Conservation (phyloP, 2,329 filamentous ascomycete species). For the Aspergillus neoniger region DNA sequence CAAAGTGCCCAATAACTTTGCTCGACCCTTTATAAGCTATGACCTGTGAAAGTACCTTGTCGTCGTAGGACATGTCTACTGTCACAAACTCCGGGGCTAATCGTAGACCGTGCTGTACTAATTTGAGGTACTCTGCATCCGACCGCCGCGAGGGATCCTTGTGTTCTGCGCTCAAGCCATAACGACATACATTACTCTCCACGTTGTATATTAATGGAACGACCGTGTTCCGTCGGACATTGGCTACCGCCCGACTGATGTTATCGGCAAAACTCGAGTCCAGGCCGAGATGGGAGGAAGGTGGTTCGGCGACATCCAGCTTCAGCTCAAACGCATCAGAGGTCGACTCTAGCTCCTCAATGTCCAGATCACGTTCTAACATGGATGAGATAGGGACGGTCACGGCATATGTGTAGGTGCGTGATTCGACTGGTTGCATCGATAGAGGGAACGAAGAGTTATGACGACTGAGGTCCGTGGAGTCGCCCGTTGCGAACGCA, state of each 20-base stretch:
- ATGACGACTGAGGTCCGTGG: constrained; percentile 33
- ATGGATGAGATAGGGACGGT: constrained; percentile 63
- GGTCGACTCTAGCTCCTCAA: constrained; percentile 67
- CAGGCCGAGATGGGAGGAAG: constrained; percentile 34
- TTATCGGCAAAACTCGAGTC: constrained; percentile 45
- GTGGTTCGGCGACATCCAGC: constrained; percentile 43
- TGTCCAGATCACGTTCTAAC: constrained; percentile 55
- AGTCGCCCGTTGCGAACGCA: constrained; percentile 56
- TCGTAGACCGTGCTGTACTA: constrained; percentile 62
- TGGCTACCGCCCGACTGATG: constrained; percentile 61
- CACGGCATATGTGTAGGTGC: constrained; percentile 68
- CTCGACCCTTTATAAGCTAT: constrained; percentile 56
- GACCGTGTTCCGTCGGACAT: constrained; percentile 64
- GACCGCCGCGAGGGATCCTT: constrained; percentile 27
- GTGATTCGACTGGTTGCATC: constrained; percentile 60
- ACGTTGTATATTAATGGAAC: constrained; percentile 61
- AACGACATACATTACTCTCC: constrained; percentile 28
- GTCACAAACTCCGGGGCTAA: constrained; percentile 65
- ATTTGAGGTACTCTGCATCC: constrained; percentile 54
- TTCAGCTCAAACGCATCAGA: constrained; percentile 68
- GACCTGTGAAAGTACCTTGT: constrained; percentile 54
- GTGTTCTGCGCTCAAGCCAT: constrained; percentile 26
- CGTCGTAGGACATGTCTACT: constrained; percentile 61
- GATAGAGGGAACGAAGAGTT: constrained; percentile 62
- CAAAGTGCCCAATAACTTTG: constrained; percentile 63